phyloP scores from a whole-genome alignment of 1,284 basidiomycete species.

The Pisolithus thermaeus region DNA sequence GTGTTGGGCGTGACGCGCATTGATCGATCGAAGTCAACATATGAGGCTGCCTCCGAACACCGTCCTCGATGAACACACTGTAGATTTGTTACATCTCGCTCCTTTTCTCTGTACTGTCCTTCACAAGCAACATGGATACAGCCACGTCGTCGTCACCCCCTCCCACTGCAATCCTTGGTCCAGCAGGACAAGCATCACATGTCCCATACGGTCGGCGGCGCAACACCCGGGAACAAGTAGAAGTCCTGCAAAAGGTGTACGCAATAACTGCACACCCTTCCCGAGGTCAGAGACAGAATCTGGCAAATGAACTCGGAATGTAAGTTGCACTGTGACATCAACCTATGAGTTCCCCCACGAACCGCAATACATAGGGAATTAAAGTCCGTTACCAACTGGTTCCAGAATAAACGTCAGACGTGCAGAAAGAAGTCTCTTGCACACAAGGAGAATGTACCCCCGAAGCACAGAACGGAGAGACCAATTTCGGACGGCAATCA shows the following conservation, averaged over 20 bases:
- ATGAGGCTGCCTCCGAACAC: background rate
- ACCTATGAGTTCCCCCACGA: background rate
- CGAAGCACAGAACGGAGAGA: slow-evolving; percentile 1
- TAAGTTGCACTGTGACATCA: slow-evolving; percentile 17
- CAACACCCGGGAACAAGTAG: slow-evolving; percentile 34
- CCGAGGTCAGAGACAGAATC: slow-evolving; percentile 36
- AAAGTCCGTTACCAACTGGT: slow-evolving; percentile 32
- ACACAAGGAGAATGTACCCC: slow-evolving; percentile 19
- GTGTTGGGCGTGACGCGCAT: slow-evolving; percentile 18
- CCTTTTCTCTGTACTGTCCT: slow-evolving; percentile 3
- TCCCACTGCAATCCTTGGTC: background rate
- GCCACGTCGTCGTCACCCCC: background rate
- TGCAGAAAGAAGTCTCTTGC: slow-evolving; percentile 18
- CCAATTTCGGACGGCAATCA: slow-evolving; percentile 7
- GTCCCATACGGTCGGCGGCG: slow-evolving; percentile 30
- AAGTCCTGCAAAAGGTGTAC: slow-evolving; percentile 35
- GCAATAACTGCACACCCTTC: slow-evolving; percentile 38
- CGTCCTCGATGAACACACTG: background rate
- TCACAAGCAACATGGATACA: background rate
- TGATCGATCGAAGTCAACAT: slow-evolving; percentile 2
- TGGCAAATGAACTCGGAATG: slow-evolving; percentile 40
- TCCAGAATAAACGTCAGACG: slow-evolving; percentile 30
- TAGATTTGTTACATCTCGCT: too few relatives aligned
- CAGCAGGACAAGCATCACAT: slow-evolving; percentile 4
- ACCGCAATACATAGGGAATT: slow-evolving; percentile 23